A percentile compares a stretch with the other conserved stretches of the same genome.
Conservation (phyloP, 1,284 basidiomycete species). For the Naganishia albida region DNA sequence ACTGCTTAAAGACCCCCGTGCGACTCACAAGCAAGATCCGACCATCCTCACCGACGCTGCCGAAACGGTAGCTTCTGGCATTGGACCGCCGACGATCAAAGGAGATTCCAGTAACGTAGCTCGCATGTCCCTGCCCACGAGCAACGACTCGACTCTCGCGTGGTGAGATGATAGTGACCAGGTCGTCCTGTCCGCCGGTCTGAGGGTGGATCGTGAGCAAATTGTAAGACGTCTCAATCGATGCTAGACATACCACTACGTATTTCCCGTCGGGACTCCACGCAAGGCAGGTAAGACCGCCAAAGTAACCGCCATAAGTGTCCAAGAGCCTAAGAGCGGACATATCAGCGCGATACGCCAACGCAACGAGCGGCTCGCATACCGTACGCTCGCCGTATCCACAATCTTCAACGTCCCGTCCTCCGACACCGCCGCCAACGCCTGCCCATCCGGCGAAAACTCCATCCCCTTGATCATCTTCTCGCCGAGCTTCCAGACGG, state of each 20-base stretch:
- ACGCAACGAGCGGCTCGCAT: conserved; percentile 44
- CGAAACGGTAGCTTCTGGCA: conserved; percentile 84
- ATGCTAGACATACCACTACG: conserved; percentile 68
- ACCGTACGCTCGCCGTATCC: conserved; percentile 81
- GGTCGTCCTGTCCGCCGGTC: conserved; percentile 89
- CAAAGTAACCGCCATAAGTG: conserved; percentile 89
- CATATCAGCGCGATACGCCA: not conserved
- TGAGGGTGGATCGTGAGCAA: conserved; percentile 39
- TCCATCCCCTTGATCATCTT: conserved; percentile 76
- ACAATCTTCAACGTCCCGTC: conserved; percentile 86
- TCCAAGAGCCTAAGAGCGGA: conserved; percentile 55
- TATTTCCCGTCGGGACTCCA: conserved; percentile 96
- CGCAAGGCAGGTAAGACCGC: conserved; percentile 72
- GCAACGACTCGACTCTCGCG: conserved; percentile 92
- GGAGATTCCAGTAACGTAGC: conserved; percentile 83
- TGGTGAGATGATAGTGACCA: conserved; percentile 87
- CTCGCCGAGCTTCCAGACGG: conserved; percentile 49
- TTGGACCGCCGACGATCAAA: conserved; percentile 87
- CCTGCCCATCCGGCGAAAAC: conserved; percentile 85
- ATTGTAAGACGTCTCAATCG: no score
- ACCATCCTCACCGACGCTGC: conserved; percentile 90
- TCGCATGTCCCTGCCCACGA: conserved; percentile 92
- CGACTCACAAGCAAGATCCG: conserved; percentile 75
- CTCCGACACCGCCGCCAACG: conserved; percentile 80
- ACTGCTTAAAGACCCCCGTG: conserved; percentile 5